Conservation (phyloP, 2,329 filamentous ascomycete genomes). For the Fusarium redolens region DNA sequence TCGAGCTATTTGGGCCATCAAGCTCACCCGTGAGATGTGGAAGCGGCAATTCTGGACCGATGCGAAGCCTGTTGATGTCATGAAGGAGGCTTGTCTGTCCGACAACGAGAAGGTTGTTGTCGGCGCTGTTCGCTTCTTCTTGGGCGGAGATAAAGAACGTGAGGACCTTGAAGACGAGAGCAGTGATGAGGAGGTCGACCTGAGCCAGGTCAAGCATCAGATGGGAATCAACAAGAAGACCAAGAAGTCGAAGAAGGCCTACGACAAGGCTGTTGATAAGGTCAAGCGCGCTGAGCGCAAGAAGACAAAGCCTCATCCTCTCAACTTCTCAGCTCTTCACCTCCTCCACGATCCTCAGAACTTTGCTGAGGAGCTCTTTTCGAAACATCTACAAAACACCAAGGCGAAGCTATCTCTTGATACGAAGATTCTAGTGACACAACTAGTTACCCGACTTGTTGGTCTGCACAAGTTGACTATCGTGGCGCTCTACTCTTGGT, state of each 20-base stretch:
- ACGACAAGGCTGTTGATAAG: conserved; percentile 84
- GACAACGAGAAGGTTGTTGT: conserved; percentile 94
- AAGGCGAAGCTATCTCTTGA: conserved; percentile 89
- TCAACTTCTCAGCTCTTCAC: conserved; percentile 97
- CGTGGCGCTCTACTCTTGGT: conserved; percentile 93
- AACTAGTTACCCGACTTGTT: conserved; percentile 89
- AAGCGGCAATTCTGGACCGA: conserved; percentile 97
- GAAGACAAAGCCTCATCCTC: conserved; percentile 85
- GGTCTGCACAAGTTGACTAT: conserved; percentile 93
- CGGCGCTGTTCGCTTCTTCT: conserved; percentile 91
- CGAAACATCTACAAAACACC: conserved; percentile 88
- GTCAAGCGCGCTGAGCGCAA: conserved; percentile 87
- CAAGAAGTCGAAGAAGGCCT: conserved; percentile 83
- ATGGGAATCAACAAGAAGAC: conserved; percentile 95
- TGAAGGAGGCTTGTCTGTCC: conserved; percentile 91
- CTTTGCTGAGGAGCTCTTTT: conserved; percentile 90
- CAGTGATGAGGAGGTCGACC: conserved; percentile 82
- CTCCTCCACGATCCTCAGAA: conserved; percentile 93
- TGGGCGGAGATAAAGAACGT: conserved; percentile 94
- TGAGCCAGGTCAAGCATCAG: conserved; percentile 85
- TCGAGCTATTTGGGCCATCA: conserved; percentile 95
- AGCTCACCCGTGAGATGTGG: conserved; percentile 95
- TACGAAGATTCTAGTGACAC: conserved; percentile 88
- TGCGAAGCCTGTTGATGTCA: conserved; percentile 93
- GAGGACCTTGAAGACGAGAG: conserved; percentile 93